These are phyloP conservation scores for Singerocomus inundabilis DNA, from an alignment of 1,284 basidiomycete genomes.

Conservation along the genomic window DNA sequence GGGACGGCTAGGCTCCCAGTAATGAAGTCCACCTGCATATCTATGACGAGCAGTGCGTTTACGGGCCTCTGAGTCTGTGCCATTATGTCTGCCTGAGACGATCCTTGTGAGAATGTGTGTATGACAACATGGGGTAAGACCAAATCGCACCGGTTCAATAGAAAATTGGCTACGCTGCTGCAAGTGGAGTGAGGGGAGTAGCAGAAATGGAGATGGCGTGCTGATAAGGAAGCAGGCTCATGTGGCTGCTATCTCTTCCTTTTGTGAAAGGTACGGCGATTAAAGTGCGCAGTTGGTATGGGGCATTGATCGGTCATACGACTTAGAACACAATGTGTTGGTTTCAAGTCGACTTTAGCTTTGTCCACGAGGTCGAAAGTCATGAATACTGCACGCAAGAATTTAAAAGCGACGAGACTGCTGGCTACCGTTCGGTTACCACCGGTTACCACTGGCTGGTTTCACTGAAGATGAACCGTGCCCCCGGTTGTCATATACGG, in stretches of 20 bases:
- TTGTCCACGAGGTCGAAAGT: no score
- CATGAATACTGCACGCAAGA: no score
- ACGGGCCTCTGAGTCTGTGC: conserved; percentile 6
- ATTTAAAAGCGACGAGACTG: no score
- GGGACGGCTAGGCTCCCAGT: conserved; percentile 48
- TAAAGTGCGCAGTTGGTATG: background rate
- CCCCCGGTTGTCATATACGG: no score
- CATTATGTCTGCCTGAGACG: conserved; percentile 21
- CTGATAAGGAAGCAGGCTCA: background rate
- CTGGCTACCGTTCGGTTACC: no score
- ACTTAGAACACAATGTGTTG: background rate
- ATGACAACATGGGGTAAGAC: background rate
- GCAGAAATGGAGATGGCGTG: background rate
- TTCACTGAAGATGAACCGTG: no score
- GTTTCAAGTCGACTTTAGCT: no score
- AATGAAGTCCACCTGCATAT: conserved; percentile 36
- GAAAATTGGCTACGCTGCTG: background rate
- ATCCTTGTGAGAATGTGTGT: background rate
- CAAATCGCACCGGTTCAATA: conserved; percentile 1
- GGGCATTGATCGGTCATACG: background rate
- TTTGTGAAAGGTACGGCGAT: background rate
- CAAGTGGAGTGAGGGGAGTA: background rate
- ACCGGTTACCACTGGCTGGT: no score
- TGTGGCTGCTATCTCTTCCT: background rate
- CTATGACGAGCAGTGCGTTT: conserved; percentile 31